Base-by-base conservation (phyloP, 306 rosid genomes). In the Cucurbita maxima region DNA sequence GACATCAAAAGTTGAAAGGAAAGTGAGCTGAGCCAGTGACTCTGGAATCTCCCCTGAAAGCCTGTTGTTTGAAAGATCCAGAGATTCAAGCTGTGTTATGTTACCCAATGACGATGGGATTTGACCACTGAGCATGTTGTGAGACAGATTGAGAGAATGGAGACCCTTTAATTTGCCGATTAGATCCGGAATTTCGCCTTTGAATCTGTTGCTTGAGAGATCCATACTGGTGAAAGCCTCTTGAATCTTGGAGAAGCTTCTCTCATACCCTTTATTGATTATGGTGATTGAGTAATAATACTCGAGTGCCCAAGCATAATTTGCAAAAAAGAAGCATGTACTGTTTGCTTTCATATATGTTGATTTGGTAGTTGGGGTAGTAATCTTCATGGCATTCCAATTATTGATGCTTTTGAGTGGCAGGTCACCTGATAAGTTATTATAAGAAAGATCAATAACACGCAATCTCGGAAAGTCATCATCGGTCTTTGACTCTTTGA, bases 1-100 rank as follows among this genome's bases (percentile, higher is more conserved):
- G 18, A 79, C 82, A 58, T 51, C 44, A 14, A 75, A 75, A 7
- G 9, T 22, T 50, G 6, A 53, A 50, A 79, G 79, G 25, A 79
- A 79, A 15, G 5, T 76, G 37, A 76, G 79, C n/a, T 18, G 6
- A 0, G 70, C 20, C 5, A 76, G 36, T 14, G 57, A 5, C 22
- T 12, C 10, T 1, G 56, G 75, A 6, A 76, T 43, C 18, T 6
- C 34, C 11, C 79, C 69, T 51, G 58, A 68, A 0, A 76, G 61
- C 19, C 56, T 18, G 48, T 68, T 67, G 7, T 43, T 5, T 11
- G 79, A 68, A 58, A 76, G 75, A 10, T 67, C 79, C 13, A 76
- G 47, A 0, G 75, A 14, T 34, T 68, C 79, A 2, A 76, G 73
- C 5, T 2, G 34, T 10, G 50, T 10, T 15, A 68, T 22, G 8